A percentile compares a stretch with the other conserved stretches of the same genome.
phyloP scores from a whole-genome alignment of 129 eudicot genomes.

The Pseudognaphalium luteoalbum region DNA sequence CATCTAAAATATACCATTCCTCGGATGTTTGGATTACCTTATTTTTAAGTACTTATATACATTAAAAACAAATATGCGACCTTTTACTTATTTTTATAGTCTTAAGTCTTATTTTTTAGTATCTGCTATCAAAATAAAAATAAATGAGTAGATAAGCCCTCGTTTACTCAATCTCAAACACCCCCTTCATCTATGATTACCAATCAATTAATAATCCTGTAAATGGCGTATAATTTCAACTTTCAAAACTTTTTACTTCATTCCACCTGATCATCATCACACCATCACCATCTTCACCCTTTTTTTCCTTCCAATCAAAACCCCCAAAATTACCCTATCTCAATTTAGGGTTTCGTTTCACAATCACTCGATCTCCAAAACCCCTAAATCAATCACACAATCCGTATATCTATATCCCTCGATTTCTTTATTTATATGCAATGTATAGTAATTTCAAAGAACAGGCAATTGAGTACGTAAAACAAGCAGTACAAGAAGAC shows the following conservation, averaged over 20 bases:
- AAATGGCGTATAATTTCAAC: too few relatives aligned
- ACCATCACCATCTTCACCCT: conserved; percentile 3
- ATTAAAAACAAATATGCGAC: too few relatives aligned
- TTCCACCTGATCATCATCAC: conserved; percentile 32
- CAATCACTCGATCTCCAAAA: conserved; percentile 22
- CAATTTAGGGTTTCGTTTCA: conserved; percentile 22
- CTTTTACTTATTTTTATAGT: too few relatives aligned
- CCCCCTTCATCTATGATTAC: too few relatives aligned
- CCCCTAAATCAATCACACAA: conserved; percentile 6
- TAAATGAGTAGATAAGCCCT: too few relatives aligned
- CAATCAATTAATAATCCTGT: too few relatives aligned
- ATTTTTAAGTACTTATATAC: too few relatives aligned
- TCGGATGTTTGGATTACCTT: too few relatives aligned
- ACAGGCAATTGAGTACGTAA: conserved; percentile 88
- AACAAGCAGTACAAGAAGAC: conserved; percentile 85
- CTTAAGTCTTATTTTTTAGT: too few relatives aligned
- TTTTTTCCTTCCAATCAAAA: conserved; percentile 24
- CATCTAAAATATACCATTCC: too few relatives aligned
- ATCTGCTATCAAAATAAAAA: too few relatives aligned
- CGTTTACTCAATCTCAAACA: too few relatives aligned
- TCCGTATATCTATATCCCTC: background rate
- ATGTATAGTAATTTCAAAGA: conserved; percentile 97
- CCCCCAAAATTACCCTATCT: conserved; percentile 28
- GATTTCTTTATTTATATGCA: background rate
- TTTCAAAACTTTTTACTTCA: conserved; percentile 6